Base-by-base conservation (phyloP, 352 stramenopile genomes). In the Globisporangium barbulae region DNA sequence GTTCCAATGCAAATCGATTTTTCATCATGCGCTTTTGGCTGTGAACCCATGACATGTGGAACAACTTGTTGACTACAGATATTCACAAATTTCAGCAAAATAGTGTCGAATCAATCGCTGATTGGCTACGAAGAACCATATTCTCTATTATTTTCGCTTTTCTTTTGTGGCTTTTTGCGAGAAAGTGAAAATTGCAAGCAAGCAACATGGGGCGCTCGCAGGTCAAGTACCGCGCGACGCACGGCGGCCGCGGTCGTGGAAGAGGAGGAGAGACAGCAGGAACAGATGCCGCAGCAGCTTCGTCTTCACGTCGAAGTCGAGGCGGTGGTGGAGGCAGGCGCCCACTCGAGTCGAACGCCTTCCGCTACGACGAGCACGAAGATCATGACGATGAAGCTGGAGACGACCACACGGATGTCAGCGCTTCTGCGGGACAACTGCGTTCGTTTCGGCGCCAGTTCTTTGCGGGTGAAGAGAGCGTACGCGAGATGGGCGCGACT, bases 271-370 rank as follows among this genome's bases (percentile, higher is more conserved):
- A 48, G 21, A 12, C 10, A 8, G 37, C 15, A 25, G 4, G 57
- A 30, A 53, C 56, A 7, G 30, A 28, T 3, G 47, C 42, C 12
- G 42, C 57, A 56, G 58, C 28, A 39, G 25, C 30, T 17, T 1
- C 30, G 19, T 6, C 50, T 12, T 31, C 30, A 12, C 50, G 50
- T 3, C 50, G 50, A 7, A 44, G 19, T 5, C 19, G 52, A 10
- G 54, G 68, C 2, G 63, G 66, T 7, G 48, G 56, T 33, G 54
- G 60, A 57, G 64, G 65, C 17, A 45, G 61, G 21, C 62, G 70
- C 25, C 59, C 68, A 53, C 80, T 94, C 8, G 72, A 73, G 35
- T 91, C 83, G 28, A 92, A 94, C 70, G 85, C 78, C 25, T 90
- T 75, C 63, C 85, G 85, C 22, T 94, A 87, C 63, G 70, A 83